Conservation (phyloP, 2,329 filamentous ascomycete genomes). For the Zymoseptoria tritici region DNA sequence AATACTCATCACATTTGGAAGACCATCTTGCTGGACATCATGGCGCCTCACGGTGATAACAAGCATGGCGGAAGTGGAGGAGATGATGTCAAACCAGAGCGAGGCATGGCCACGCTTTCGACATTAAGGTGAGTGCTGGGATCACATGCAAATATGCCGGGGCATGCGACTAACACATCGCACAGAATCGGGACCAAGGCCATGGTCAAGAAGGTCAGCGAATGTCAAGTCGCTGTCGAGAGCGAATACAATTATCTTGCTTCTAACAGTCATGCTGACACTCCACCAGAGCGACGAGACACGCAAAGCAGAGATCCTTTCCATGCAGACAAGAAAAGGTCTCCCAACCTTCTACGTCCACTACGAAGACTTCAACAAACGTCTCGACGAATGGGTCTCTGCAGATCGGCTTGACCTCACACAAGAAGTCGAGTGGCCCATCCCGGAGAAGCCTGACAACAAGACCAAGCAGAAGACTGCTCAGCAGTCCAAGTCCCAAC, state of each 20-base stretch:
- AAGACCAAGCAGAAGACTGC: slow-evolving; percentile 63
- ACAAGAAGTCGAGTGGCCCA: slow-evolving; percentile 93
- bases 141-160: neutral
- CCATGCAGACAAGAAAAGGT: slow-evolving; percentile 82
- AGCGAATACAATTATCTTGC: neutral
- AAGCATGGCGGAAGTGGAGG: slow-evolving; percentile 23
- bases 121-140: slow-evolving; percentile 62
- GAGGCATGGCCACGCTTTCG: slow-evolving; percentile 74
- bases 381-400: slow-evolving; percentile 80
- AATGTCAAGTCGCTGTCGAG: neutral
- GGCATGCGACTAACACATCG: slow-evolving; percentile 17
- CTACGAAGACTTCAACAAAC: slow-evolving; percentile 97
- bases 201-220: slow-evolving; percentile 60
- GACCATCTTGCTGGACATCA: slow-evolving; percentile 22
- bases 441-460: slow-evolving; percentile 81
- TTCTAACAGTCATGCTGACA: slow-evolving; percentile 3
- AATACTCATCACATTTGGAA: neutral
- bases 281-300: slow-evolving; percentile 61
- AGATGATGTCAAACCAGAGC: slow-evolving; percentile 51
- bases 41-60: slow-evolving; percentile 48
- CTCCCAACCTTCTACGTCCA: slow-evolving; percentile 90
- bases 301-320: slow-evolving; percentile 92
- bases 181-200: slow-evolving; percentile 58
- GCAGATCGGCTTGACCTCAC: slow-evolving; percentile 74
- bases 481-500: slow-evolving; percentile 32